Percentiles rank a stretch among this genome's conserved stretches.
phyloP scores from a whole-genome alignment of 2,329 filamentous ascomycete genomes.

The Penicillium rolfsii region DNA sequence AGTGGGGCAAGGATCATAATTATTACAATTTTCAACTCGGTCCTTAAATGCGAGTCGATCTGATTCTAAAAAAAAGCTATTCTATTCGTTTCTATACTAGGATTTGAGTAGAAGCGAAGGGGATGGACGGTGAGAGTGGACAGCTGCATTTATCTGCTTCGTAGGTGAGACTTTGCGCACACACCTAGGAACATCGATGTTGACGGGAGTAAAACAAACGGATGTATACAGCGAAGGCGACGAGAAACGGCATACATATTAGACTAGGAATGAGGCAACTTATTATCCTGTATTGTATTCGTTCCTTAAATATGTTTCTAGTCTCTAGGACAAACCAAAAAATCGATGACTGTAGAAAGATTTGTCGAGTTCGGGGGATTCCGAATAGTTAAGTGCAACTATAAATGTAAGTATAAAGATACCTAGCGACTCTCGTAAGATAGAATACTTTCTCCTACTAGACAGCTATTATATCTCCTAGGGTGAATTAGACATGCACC shows the following conservation, averaged over 20 bases:
- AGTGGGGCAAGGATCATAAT: not conserved
- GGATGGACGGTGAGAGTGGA: not conserved
- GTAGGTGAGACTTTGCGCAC: not conserved
- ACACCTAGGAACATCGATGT: not conserved
- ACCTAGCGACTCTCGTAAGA: not conserved
- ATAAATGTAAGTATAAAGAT: not conserved
- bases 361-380: not conserved
- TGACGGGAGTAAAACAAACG: not conserved
- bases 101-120: not conserved
- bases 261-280: not conserved
- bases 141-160: not conserved
- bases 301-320: not conserved
- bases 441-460: not conserved
- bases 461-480: not conserved
- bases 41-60: not conserved
- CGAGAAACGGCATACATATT: not conserved
- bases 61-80: not conserved
- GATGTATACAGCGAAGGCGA: not conserved
- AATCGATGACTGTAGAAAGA: not conserved
- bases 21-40: not conserved
- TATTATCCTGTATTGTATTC: not conserved
- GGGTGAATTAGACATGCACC: not conserved
- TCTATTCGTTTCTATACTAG: not conserved
- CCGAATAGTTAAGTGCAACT: not conserved
- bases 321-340: not conserved